These are phyloP conservation scores for Craterostigma plantagineum DNA, from an alignment of 257 asterid species.

Conservation along the genomic window DNA sequence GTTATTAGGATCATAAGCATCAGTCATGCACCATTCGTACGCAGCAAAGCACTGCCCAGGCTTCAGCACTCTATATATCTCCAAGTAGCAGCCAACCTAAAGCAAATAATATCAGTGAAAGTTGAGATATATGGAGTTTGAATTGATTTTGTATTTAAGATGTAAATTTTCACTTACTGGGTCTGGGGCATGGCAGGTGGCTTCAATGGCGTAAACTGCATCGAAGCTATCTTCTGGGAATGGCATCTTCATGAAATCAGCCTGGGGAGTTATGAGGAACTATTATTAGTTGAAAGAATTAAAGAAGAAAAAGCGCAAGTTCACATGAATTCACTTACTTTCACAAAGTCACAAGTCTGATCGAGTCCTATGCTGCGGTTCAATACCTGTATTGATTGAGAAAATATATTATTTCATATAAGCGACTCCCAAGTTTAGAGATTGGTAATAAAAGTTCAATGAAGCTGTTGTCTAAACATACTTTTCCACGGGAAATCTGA, in stretches of 20 bases:
- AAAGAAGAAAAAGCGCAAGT: not conserved
- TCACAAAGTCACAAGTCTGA: slow-evolving; percentile 62
- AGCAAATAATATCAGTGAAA: not conserved
- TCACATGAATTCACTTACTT: slow-evolving; percentile 30
- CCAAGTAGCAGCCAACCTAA: slow-evolving; percentile 93
- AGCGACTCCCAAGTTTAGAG: too few species aligned
- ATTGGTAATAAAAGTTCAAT: too few species aligned
- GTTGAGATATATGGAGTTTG: not conserved
- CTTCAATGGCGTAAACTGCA: slow-evolving; percentile 96
- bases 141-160: not conserved
- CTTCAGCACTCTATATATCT: slow-evolving; percentile 72
- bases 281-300: slow-evolving; percentile 1
- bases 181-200: slow-evolving; percentile 99
- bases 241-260: slow-evolving; percentile 98
- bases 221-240: slow-evolving; percentile 74
- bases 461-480: slow-evolving; percentile 11
- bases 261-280: slow-evolving; percentile 31
- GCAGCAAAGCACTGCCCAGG: slow-evolving; percentile 99
- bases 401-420: too few species aligned
- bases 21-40: slow-evolving; percentile 99
- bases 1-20: slow-evolving; percentile 50
- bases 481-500: slow-evolving; percentile 90
- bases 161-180: slow-evolving; percentile 28
- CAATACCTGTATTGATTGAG: slow-evolving; percentile 28
- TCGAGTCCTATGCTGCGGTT: slow-evolving; percentile 65